Base-by-base conservation (phyloP, 148 eudicot genomes). In the Silene conica region DNA sequence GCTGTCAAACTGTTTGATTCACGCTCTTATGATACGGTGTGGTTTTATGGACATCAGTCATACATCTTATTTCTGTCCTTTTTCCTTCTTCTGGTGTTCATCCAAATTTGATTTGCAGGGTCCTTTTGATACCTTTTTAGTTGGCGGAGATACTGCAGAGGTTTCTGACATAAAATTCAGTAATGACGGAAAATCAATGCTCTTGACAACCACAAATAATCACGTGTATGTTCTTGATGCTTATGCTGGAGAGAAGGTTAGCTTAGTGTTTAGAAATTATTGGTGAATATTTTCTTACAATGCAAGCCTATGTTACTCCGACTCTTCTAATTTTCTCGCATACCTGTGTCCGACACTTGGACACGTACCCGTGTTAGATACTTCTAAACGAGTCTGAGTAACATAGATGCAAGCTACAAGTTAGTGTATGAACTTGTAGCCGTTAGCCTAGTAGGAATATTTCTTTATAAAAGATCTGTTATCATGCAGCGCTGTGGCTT, bases 151-250 rank as follows among this genome's bases (percentile, higher is more conserved):
- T 81, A 95, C 80, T 70, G 97, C 99, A 54, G 99, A 95, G 84
- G 94, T 95, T 31, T 87, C 90, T 84, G 99, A 95, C 80, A 95
- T 95, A 69, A 95, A 95, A 83, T 95, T 95, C 85, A 95, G 97
- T 85, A 90, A 95, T 85, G 97, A 95, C 77, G 99, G 99, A 56
- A 92, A 90, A 84, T 95, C 97, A 58, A 87, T 95, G 97, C 94
- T 95, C 80, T 80, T 95, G 78, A 92, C 99, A 55, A 95, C 99
- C 81, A 86, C 89, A 38, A 84, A 85, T 67, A 95, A 95, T 80
- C 77, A 81, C 74, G 85, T 92, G n/a, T 95, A 95, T 76, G 82
- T 92, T 73, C 92, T 95, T 59, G 97, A 95, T 82, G 97, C 99
- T 14, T 95, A 95, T 87, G 85, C 80, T 46, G 99, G 99, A 69